A percentile compares a stretch with the other conserved stretches of the same genome.
Evolutionary conservation across 345 rosid species (phyloP).

Genomic region (Xanthoceras sorbifolium): DNA sequence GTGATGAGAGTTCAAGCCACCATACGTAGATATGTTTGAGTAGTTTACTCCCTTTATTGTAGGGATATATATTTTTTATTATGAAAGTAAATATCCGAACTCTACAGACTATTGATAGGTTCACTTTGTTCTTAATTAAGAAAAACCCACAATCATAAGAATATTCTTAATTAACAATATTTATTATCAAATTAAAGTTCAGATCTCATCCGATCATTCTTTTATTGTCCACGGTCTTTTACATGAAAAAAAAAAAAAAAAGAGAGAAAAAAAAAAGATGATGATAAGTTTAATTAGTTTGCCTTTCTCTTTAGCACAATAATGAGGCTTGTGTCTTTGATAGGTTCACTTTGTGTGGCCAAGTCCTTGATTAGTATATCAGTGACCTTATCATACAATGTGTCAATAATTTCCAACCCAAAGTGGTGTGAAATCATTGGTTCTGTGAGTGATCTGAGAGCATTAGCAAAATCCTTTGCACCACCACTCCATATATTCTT

Average conservation of each 20-base stretch:
- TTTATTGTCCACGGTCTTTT: background rate
- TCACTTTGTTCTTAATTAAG: too few species aligned
- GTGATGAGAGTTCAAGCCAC: too few species aligned
- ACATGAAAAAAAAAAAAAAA: too few species aligned
- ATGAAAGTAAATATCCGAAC: too few species aligned
- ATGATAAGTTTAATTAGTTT: background rate
- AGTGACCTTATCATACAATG: conserved; percentile 22
- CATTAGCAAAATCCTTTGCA: background rate
- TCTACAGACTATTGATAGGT: too few species aligned
- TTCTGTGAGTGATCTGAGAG: conserved; percentile 19
- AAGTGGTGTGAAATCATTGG: conserved; percentile 26
- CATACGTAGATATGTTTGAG: too few species aligned
- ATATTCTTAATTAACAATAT: too few species aligned
- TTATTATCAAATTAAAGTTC: background rate
- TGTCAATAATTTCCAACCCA: conserved; percentile 21
- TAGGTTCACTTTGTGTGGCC: background rate
- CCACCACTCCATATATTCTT: background rate
- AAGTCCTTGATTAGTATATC: background rate
- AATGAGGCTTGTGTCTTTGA: conserved; percentile 3
- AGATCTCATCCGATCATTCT: background rate
- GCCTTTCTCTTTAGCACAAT: conserved; percentile 15
- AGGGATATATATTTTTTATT: too few species aligned
- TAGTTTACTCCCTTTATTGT: too few species aligned
- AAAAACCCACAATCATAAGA: too few species aligned
- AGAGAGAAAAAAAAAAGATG: background rate